A percentile compares a stretch with the other conserved stretches of the same genome.
Evolutionary conservation across 2,329 filamentous ascomycete species (phyloP).

Genomic region (Pseudocercospora crystallina): DNA sequence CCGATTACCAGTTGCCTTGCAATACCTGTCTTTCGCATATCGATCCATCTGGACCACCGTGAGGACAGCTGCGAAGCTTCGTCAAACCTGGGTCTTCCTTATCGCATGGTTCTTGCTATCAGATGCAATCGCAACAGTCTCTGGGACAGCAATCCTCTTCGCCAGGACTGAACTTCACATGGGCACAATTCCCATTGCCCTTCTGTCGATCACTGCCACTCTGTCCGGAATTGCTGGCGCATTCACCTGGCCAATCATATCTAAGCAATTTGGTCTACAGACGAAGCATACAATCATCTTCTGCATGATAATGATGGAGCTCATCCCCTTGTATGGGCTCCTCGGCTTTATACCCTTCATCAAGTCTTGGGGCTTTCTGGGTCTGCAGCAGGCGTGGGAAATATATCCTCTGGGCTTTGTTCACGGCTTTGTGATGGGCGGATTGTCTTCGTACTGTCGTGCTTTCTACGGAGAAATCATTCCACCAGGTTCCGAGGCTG

Average conservation of each 20-base stretch:
- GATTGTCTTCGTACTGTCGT: slow-evolving; percentile 82
- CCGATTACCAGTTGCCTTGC: slow-evolving; percentile 37
- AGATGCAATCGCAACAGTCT: slow-evolving; percentile 88
- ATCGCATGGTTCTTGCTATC: slow-evolving; percentile 88
- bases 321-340: slow-evolving; percentile 86
- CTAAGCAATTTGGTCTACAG: slow-evolving; percentile 62
- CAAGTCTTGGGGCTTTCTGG: slow-evolving; percentile 68
- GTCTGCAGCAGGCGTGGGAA: slow-evolving; percentile 84
- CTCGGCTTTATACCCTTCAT: slow-evolving; percentile 80
- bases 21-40: slow-evolving; percentile 80
- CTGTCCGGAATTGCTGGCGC: slow-evolving; percentile 79
- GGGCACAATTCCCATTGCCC: slow-evolving; percentile 77
- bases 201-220: slow-evolving; percentile 91
- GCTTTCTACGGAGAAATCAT: slow-evolving; percentile 88
- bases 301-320: slow-evolving; percentile 80
- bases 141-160: slow-evolving; percentile 89
- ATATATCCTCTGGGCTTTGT: slow-evolving; percentile 86
- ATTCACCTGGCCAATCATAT: slow-evolving; percentile 80
- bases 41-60: slow-evolving; percentile 76
- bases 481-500: slow-evolving; percentile 85
- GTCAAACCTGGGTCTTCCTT: slow-evolving; percentile 74
- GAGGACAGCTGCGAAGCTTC: slow-evolving; percentile 65
- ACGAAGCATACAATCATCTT: slow-evolving; percentile 82
- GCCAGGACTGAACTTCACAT: slow-evolving; percentile 88
- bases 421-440: slow-evolving; percentile 86